Percentiles rank a stretch among this genome's conserved stretches.
These are phyloP conservation scores for Tulasnella sp. DNA, from an alignment of 768 basidiomycete species.

Conservation along the genomic window DNA sequence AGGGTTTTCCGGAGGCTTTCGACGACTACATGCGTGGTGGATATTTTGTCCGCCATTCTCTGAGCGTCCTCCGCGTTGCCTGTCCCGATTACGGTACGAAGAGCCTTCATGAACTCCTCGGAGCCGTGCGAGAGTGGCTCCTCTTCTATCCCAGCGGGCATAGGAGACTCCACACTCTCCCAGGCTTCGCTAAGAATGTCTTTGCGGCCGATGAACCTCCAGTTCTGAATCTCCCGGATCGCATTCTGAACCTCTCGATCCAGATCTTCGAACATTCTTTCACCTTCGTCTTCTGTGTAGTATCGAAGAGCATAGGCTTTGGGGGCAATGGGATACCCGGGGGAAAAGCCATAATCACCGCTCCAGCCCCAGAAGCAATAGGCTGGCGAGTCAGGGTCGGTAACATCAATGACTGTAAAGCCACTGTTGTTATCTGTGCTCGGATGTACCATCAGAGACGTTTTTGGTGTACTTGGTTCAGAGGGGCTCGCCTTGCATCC, in stretches of 20 bases:
- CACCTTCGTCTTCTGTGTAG: neutral
- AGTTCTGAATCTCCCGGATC: neutral
- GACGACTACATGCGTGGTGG: neutral
- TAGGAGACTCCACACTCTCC: neutral
- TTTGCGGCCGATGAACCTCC: neutral
- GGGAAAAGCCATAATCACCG: neutral
- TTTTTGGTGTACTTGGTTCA: neutral
- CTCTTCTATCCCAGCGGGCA: neutral
- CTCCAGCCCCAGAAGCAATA: neutral
- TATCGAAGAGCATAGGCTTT: neutral
- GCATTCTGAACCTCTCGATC: neutral
- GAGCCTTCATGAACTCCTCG: neutral
- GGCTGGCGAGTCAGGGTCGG: neutral
- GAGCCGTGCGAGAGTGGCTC: neutral
- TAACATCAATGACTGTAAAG: neutral
- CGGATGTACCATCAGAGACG: neutral
- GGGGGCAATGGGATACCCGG: neutral
- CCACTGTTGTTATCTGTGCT: neutral
- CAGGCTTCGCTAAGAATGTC: neutral
- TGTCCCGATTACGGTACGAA: neutral
- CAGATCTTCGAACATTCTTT: neutral
- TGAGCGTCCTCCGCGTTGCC: neutral
- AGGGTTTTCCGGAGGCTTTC: neutral
- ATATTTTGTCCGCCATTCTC: neutral
- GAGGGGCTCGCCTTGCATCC: neutral